Base-by-base conservation (phyloP, 2,329 filamentous ascomycete genomes). In the Claviceps spartinae region DNA sequence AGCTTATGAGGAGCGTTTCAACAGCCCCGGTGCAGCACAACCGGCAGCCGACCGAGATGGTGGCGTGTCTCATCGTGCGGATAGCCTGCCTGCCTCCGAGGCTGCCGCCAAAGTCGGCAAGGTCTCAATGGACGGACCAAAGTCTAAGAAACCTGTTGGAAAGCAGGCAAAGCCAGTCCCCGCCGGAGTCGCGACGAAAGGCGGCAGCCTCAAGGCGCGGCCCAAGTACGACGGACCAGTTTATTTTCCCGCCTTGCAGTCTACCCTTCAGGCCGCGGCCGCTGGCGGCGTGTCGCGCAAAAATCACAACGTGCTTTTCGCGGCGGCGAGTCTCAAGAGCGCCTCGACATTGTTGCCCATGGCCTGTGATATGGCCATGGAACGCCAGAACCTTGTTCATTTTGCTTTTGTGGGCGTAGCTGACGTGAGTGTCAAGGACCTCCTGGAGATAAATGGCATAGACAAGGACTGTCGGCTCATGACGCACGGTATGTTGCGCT, bases 401-500 rank as follows among this genome's bases (percentile, higher is more conserved):
- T 84, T 95, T 62, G 84, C 80, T 0, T 68, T 97, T 4, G 77
- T 94, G 69, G 85, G 89, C 48, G 77, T 84, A 54, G 84, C 82
- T 54, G 77, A 83, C 13, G 77, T 95, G 49, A 70, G 78, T 0
- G 67, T 94, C 49, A 75, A 82, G 14, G 79, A 86, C 37, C 72
- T 97, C 36, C 74, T 83, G 59, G 73, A 80, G 50, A 73, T 95
- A 54, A 96, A 96, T 65, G 88, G 88, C 36, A 76, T 95, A n/a
- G 77, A 81, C 47, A 72, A 79, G 45, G 67, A 67, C 4, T 97
- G 93, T 65, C 75, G 79, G 18, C 73, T 94, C 41, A 70, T 75
- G 49, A 72, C 78, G 48, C 76, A 82, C 55, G 78, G 79, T 75
- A 69, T 36, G 63, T 16, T 16, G 2, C 18, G 16, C 26, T 30